A percentile compares a stretch with the other conserved stretches of the same genome.
Conservation (phyloP, 192 early-diverging fungal species). For the Podila minutissima region DNA sequence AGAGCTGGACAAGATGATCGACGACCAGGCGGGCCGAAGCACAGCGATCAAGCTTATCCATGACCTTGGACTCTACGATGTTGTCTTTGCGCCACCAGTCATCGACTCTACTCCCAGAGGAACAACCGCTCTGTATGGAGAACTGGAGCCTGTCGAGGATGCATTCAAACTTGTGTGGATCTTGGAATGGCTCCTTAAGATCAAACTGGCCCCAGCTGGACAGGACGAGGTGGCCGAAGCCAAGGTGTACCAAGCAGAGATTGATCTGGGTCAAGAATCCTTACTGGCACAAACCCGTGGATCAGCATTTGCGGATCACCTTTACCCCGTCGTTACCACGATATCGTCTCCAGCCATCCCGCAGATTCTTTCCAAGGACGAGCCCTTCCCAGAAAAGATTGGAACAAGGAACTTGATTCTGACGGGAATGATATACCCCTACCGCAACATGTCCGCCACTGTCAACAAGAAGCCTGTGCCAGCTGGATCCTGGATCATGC, state of each 20-base stretch:
- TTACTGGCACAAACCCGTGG: conserved; percentile 20
- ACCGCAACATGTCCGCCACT: conserved; percentile 45
- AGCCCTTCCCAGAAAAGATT: conserved; percentile 30
- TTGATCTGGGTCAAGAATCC: conserved; percentile 24
- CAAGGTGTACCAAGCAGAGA: conserved; percentile 25
- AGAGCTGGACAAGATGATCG: conserved; percentile 95
- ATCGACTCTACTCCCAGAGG: conserved; percentile 35
- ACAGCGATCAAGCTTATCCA: conserved; percentile 52
- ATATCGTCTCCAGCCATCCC: conserved; percentile 14
- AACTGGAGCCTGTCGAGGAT: conserved; percentile 20
- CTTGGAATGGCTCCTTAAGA: conserved; percentile 55
- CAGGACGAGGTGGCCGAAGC: conserved; percentile 6
- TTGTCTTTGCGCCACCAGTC: conserved; percentile 57
- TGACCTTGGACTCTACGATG: conserved; percentile 53
- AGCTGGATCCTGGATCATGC: conserved; percentile 60
- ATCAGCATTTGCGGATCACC: conserved; percentile 16
- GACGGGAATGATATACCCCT: conserved; percentile 68
- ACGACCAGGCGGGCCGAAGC: conserved; percentile 45
- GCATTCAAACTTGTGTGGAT: conserved; percentile 52
- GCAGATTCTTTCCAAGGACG: conserved; percentile 32
- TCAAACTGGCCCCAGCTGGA: conserved; percentile 15
- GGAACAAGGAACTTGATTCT: conserved; percentile 61
- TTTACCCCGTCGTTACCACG: conserved; percentile 28
- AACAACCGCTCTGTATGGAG: conserved; percentile 30
- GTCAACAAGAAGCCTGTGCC: conserved; percentile 59